These are phyloP conservation scores for Globisporangium sylvaticum DNA, from an alignment of 352 stramenopile species.

Conservation along the genomic window DNA sequence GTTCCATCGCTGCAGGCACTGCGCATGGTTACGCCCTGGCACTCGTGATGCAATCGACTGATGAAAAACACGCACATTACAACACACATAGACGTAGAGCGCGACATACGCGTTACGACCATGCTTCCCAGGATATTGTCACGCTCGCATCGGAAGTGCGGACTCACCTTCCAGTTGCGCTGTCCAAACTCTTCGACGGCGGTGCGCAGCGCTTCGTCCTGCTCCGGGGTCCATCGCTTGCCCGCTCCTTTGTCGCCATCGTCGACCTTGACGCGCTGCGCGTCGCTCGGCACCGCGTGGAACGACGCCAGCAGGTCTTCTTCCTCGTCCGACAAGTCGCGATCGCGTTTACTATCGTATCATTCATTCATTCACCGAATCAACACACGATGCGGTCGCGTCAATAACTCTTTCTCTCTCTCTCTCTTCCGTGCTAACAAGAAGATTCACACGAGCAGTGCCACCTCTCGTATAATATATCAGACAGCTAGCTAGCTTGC, in stretches of 20 bases:
- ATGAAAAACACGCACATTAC: neutral
- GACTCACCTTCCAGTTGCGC: slow-evolving; percentile 79
- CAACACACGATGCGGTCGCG: neutral
- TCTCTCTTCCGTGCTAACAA: neutral
- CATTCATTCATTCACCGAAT: neutral
- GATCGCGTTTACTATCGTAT: slow-evolving; percentile 1
- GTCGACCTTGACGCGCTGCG: slow-evolving; percentile 42
- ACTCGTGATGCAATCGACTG: slow-evolving; percentile 60
- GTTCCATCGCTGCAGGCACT: slow-evolving; percentile 80
- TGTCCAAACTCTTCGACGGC: slow-evolving; percentile 76
- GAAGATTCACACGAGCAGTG: neutral
- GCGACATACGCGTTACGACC: neutral
- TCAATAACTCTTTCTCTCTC: neutral
- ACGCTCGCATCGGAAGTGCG: neutral
- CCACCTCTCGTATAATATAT: neutral
- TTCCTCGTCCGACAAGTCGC: slow-evolving; percentile 17
- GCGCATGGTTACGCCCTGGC: slow-evolving; percentile 55
- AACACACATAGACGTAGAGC: neutral
- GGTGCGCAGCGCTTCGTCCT: slow-evolving; percentile 68
- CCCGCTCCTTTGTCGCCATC: slow-evolving; percentile 42
- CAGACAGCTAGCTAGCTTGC: neutral
- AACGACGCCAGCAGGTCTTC: slow-evolving; percentile 40
- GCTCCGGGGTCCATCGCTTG: slow-evolving; percentile 67
- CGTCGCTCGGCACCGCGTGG: slow-evolving; percentile 48
- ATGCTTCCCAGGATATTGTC: neutral